Evolutionary conservation across 306 rosid species (phyloP), one percentile per base, ranked within the genome.

Genomic region (Cotoneaster glaucophyllus): DNA sequence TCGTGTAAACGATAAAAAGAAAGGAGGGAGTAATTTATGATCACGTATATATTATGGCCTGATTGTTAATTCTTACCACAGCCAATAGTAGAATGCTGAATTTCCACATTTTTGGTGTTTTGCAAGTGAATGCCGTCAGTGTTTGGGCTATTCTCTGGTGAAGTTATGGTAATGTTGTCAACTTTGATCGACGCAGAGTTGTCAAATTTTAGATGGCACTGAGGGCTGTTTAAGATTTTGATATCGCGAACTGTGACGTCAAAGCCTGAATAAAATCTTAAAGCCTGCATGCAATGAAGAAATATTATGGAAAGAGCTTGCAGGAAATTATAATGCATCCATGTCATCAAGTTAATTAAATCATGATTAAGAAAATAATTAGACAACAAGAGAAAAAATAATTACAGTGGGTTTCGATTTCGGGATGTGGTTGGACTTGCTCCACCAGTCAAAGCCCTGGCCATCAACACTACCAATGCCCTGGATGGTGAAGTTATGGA

Each of bases 121-220:
- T 95, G 97, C 90, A 95, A 71, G 85, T 92, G 98, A 86, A 95
- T 92, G 10, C 97, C 98, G 76, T 95, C 98, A 22, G 98, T 95
- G 45, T 95, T 95, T 69, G 93, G 96, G 77, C 98, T 95, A 64
- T 79, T 82, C 75, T 79, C 96, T 2, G 97, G 97, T 15, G 98
- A 90, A 71, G 85, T 89, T 68, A 95, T 92, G 34, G 91, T 90
- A 45, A 95, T 86, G 76, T 90, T 90, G 32, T 77, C 39, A 62
- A 92, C 90, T 80, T 85, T 70, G 54, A 95, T 84, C 32, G 87
- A 76, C 39, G 81, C 79, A 67, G 97, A 95, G 80, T 77, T 86
- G 88, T 95, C 98, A 74, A 92, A 92, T 74, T 95, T 95, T 29
- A 95, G 83, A 86, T 95, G 97, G 82, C 97, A 95, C 56, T 85